Base-by-base conservation (phyloP, 202 grass and related monocot genomes). In the Schoenoplectus triqueter region DNA sequence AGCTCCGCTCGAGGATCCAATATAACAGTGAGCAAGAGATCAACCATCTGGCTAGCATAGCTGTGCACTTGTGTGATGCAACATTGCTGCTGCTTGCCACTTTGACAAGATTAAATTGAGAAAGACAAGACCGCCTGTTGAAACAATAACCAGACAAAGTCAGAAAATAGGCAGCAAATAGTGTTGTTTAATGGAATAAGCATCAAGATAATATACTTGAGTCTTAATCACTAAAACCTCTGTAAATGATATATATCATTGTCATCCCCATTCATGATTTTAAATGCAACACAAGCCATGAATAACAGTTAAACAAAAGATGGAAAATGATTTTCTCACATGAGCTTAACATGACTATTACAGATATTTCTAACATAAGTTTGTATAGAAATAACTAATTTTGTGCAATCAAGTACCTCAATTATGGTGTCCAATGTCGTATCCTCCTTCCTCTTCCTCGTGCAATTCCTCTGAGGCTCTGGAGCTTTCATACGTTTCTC, bases 51-150 rank as follows among this genome's bases (percentile, higher is more conserved):
- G 13, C 6, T 40, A 55, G 55, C 72, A 59, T 44, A 19, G 15
- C 66, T 19, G 14, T 54, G 46, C 13, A 49, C 68, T 83, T 49
- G 39, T 17, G 11, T 21, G 64, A 83, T 69, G 20, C 46, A 69
- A n/a, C 48, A 17, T 19, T 2, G 80, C 11, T 21, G 63, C 19
- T 42, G 10, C 5, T 65, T 50, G 10, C 20, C 1, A 42, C 9
- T 21, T 82, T 39, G 4, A 79, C 22, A 10, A 14, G 7, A 57
- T 77, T 92, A 96, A 56, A 96, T 86, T 83, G 93, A 96, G 87
- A 96, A 96, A 66, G 93, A 91, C 48, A 96, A 60, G 66, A 92
- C 87, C 19, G 89, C 93, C 93, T 96, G 89, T 82, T 81, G 51
- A 80, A 22, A 56, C 83, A 84, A 52, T 68, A 69, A 56, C 10